phyloP scores from a whole-genome alignment of 768 basidiomycete species.

The Amanita inopinata region DNA sequence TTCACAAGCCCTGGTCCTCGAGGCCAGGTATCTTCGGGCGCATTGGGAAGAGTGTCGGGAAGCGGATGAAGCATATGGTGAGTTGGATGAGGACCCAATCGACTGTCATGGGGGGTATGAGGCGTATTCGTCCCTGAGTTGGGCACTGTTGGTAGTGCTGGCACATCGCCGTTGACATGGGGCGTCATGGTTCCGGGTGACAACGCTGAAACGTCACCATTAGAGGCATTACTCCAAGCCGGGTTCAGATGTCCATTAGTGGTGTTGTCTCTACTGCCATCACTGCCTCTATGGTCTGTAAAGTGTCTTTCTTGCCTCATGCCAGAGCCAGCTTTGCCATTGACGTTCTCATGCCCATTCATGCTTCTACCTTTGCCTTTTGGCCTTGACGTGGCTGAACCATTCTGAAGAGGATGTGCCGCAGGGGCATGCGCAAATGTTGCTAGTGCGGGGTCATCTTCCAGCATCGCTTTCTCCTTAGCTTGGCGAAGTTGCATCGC shows the following conservation, averaged over 20 bases:
- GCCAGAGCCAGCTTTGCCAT: constrained; percentile 18
- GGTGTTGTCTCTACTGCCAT: constrained; percentile 1
- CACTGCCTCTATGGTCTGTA: not conserved
- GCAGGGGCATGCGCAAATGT: constrained; percentile 17
- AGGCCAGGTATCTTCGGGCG: constrained; percentile 6
- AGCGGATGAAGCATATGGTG: constrained; percentile 1
- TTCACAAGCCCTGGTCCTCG: constrained; percentile 9
- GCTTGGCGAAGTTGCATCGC: constrained; percentile 48
- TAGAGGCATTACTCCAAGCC: constrained; percentile 1
- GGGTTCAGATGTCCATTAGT: constrained; percentile 3
- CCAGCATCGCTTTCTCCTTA: constrained; percentile 46
- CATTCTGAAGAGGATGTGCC: constrained; percentile 10
- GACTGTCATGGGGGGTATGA: constrained; percentile 9
- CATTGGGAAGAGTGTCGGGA: not conserved
- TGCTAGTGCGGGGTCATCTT: constrained; percentile 46
- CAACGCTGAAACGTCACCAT: not conserved
- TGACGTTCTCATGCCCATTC: constrained; percentile 26
- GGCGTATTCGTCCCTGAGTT: constrained; percentile 19
- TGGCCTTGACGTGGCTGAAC: constrained; percentile 19
- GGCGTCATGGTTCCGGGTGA: constrained; percentile 13
- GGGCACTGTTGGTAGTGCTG: constrained; percentile 19
- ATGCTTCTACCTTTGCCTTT: constrained; percentile 27
- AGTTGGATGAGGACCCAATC: constrained; percentile 1
- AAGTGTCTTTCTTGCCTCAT: constrained; percentile 1
- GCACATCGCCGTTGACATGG: constrained; percentile 20